Evolutionary conservation across 2,329 filamentous ascomycete genomes (phyloP).

Genomic region (Ascochyta koolunga): DNA sequence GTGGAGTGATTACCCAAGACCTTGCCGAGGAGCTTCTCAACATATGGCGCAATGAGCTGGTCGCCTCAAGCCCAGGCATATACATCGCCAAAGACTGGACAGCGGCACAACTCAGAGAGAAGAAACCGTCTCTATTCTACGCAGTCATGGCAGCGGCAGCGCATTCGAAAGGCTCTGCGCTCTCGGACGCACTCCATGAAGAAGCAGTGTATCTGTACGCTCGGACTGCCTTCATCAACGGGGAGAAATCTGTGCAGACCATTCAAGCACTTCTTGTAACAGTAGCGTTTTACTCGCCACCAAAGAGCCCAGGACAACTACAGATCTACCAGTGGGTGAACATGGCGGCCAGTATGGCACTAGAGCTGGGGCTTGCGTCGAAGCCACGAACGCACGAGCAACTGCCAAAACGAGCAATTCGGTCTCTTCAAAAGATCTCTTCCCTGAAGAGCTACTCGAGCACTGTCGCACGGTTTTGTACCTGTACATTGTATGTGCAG

Average conservation of each 20-base stretch:
- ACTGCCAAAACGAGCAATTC: constrained; percentile 42
- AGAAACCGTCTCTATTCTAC: constrained; percentile 44
- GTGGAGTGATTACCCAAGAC: constrained; percentile 38
- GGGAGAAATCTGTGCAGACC: constrained; percentile 46
- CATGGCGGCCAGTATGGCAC: constrained; percentile 45
- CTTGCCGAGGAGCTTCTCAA: constrained; percentile 37
- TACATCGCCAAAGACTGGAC: constrained; percentile 40
- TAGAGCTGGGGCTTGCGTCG: constrained; percentile 45
- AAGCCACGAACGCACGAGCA: constrained; percentile 48
- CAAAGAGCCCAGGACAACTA: constrained; percentile 37
- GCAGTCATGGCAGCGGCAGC: constrained; percentile 46
- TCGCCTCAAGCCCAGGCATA: constrained; percentile 38
- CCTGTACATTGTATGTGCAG: constrained; percentile 42
- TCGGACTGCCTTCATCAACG: constrained; percentile 42
- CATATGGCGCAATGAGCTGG: constrained; percentile 40
- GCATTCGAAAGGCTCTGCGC: constrained; percentile 37
- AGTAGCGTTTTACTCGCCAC: constrained; percentile 44
- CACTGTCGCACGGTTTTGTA: constrained; percentile 43
- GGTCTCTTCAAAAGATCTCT: constrained; percentile 42
- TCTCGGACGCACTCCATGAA: constrained; percentile 43
- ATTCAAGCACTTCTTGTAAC: constrained; percentile 45
- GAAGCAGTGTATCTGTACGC: constrained; percentile 44
- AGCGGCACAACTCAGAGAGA: constrained; percentile 34
- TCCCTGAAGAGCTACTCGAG: constrained; percentile 44
- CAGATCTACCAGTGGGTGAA: constrained; percentile 46